Evolutionary conservation across 768 basidiomycete genomes (phyloP), one percentile per base, ranked within the genome.

Genomic region (Pisolithus tinctorius): DNA sequence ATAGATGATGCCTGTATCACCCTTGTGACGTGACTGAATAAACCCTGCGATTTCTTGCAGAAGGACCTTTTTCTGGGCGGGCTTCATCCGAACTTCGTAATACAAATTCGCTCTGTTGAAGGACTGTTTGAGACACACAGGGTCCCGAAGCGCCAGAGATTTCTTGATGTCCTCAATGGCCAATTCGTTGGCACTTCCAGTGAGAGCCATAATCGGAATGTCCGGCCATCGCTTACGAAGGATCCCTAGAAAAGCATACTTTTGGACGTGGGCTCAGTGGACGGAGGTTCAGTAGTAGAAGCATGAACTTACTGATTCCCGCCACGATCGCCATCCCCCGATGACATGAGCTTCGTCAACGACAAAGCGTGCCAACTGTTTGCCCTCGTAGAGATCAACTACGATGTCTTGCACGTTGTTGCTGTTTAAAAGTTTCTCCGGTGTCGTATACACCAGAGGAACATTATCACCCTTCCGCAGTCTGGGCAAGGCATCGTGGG

Each of bases 291-390:
- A 6, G 30, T 17, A 42, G 16, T 34, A 44, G 39, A 6, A 49
- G 54, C 16, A 50, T 46, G 36, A 43, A 65, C 84, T 58, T 68
- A 89, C 88, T 25, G 87, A 80, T n/a, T 81, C 80, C 46, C 95
- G 82, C 61, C 96, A 94, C 63, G 93, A 86, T 61, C 93, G 83
- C 96, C 96, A 98, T 20, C 84, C 83, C 13, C 83, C 85, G 40
- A 98, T 88, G 64, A 92, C 93, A 65, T 99, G 96, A 2, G 93
- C 95, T 65, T 99, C 96, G 63, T 99, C 96, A 47, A 97, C 79
- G 1, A 96, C 93, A 63, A 99, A 95, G 30, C 95, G 74, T 13
- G 91, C 93, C 38, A 99, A 64, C 51, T 78, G 71, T 4, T 75
- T 71, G 25, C 70, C 63, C 6, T 69, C 62, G 60, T 93, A 76